These are phyloP conservation scores for Umbelopsis sp. DNA, from an alignment of 192 early-diverging fungal species.

Conservation along the genomic window DNA sequence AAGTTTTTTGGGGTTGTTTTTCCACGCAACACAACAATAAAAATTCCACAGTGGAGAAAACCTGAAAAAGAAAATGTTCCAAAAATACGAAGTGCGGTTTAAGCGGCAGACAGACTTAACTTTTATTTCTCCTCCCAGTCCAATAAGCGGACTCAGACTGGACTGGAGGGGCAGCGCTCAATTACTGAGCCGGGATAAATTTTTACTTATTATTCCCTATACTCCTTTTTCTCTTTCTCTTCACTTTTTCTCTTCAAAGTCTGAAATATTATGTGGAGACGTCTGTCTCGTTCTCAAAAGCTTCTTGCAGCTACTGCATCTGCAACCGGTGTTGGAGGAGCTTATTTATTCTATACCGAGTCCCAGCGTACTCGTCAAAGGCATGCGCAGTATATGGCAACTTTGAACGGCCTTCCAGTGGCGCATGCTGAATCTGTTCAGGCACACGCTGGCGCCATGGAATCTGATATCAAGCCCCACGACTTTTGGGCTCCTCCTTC, in stretches of 20 bases:
- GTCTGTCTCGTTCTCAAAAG: slow-evolving; percentile 32
- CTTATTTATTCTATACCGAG: slow-evolving; percentile 18
- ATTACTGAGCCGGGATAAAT: not conserved
- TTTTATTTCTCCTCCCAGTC: not conserved
- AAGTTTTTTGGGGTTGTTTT: not conserved
- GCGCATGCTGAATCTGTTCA: slow-evolving; percentile 4
- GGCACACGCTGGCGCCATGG: not conserved
- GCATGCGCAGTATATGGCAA: slow-evolving; percentile 18
- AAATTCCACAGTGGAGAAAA: not conserved
- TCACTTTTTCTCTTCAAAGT: not conserved
- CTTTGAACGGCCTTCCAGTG: slow-evolving; percentile 2
- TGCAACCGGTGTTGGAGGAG: slow-evolving; percentile 19
- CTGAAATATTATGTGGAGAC: slow-evolving; percentile 42
- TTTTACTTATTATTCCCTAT: slow-evolving; percentile 6
- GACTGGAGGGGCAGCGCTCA: not conserved
- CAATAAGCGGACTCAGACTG: not conserved
- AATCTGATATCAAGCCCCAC: slow-evolving; percentile 45
- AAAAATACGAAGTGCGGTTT: not conserved
- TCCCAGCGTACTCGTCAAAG: slow-evolving; percentile 11
- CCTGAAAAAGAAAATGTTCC: not conserved
- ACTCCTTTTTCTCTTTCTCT: slow-evolving; percentile 6
- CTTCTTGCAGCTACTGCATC: slow-evolving; percentile 19
- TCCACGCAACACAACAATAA: not conserved
- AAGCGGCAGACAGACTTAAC: not conserved
- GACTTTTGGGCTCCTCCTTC: slow-evolving; percentile 77